Evolutionary conservation across 139 green algal species (phyloP), one percentile per base, ranked within the genome.

Genomic region (Spirogloea muscicola): DNA sequence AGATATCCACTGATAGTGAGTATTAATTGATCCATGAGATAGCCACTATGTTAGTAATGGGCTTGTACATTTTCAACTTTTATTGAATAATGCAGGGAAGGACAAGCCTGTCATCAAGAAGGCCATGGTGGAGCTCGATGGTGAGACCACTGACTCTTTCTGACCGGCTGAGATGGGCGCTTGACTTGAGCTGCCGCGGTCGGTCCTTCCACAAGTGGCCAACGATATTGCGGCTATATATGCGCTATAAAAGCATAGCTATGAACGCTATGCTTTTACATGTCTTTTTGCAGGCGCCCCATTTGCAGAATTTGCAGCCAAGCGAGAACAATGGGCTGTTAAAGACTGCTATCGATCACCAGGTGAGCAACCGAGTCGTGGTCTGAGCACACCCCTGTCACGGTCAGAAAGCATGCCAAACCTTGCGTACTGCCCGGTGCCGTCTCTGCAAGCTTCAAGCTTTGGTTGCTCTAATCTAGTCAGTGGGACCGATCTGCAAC

Each of bases 61-160:
- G n/a, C n/a, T n/a, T n/a, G n/a, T n/a, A n/a, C n/a, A n/a, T n/a
- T n/a, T n/a, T 16, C 18, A 18, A n/a, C n/a, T n/a, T n/a, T n/a
- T n/a, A n/a, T n/a, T n/a, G n/a, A n/a, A n/a, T n/a, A n/a, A 36
- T 72, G 72, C 72, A 75, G 73, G 75, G 36, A 82, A 82, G 41
- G 79, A 82, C 75, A 82, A 82, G 51, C 75, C 75, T 25, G 87
- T 90, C 3, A 85, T 91, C 34, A 42, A 42, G 3, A 91, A 90
- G 68, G 75, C 78, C 5, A 72, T 89, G 38, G 86, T 91, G 29
- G 75, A 90, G 6, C 44, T 91, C 55, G 66, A 87, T 2, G 72
- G 67, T 74, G 49, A 72, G 65, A n/a, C n/a, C n/a, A n/a, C n/a
- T n/a, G n/a, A n/a, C n/a, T 16, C 10, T 44, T 64, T 36, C 55